Conservation (phyloP, 2,329 filamentous ascomycete genomes). For the Colletotrichum musicola region DNA sequence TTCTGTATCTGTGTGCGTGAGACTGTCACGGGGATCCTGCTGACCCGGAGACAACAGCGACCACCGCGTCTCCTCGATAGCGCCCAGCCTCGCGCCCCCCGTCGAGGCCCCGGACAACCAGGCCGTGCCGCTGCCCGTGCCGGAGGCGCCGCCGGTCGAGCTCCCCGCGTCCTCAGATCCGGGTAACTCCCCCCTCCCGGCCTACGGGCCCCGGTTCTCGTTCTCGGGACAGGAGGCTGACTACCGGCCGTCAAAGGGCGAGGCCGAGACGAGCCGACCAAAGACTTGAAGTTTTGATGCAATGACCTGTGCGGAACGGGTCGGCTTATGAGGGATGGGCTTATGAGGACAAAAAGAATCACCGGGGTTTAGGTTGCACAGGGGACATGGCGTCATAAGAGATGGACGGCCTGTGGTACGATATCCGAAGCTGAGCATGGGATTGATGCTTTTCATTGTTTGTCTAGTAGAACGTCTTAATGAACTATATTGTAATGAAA, state of each 20-base stretch:
- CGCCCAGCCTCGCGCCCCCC: slow-evolving; percentile 8
- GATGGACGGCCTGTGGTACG: no score
- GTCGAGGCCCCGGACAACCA: slow-evolving; percentile 32
- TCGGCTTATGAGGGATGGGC: not conserved
- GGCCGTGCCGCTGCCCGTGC: slow-evolving; percentile 31
- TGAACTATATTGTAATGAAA: no score
- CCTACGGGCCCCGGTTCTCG: slow-evolving; percentile 48
- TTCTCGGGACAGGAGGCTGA: slow-evolving; percentile 43
- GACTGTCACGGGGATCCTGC: no score
- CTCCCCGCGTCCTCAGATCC: slow-evolving; percentile 49
- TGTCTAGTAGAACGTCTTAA: no score
- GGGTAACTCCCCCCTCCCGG: slow-evolving; percentile 50
- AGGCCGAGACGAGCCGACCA: not conserved
- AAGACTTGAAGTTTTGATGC: not conserved
- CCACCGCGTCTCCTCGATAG: slow-evolving; percentile 30
- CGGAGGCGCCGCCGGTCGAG: slow-evolving; percentile 47
- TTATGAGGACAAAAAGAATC: not conserved
- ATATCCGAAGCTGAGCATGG: no score
- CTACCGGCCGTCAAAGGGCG: slow-evolving; percentile 1
- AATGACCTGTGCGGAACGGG: not conserved
- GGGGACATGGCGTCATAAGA: not conserved
- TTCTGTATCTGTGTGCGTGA: no score
- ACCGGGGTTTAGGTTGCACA: no score
- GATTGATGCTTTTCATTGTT: no score
- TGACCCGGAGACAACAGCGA: not conserved